phyloP scores from a whole-genome alignment of 768 basidiomycete genomes.

The Mycena polygramma region DNA sequence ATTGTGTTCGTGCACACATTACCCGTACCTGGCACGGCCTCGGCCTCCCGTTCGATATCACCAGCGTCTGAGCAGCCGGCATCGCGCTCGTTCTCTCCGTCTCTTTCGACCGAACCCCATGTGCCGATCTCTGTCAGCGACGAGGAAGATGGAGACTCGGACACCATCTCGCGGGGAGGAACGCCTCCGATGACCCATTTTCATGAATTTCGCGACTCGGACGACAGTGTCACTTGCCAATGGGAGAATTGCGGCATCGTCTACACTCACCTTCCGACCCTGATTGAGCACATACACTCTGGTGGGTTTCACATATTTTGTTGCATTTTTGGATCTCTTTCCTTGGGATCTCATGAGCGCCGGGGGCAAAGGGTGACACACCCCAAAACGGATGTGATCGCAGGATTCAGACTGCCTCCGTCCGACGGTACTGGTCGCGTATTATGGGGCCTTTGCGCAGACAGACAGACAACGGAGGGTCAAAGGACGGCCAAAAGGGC shows the following conservation, averaged over 20 bases:
- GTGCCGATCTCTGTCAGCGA: conserved; percentile 18
- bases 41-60: conserved; percentile 12
- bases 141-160: conserved; percentile 29
- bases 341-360: too few species aligned
- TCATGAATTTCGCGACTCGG: conserved; percentile 44
- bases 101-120: neutral
- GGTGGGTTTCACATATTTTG: conserved; percentile 60
- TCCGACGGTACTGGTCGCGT: too few species aligned
- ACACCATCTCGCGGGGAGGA: conserved; percentile 15
- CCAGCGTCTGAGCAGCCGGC: conserved; percentile 20
- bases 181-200: conserved; percentile 31
- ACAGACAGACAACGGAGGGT: too few species aligned
- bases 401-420: too few species aligned
- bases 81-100: conserved; percentile 22
- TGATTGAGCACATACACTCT: conserved; percentile 87
- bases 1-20: conserved; percentile 36
- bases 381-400: too few species aligned
- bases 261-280: conserved; percentile 78
- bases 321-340: too few species aligned
- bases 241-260: conserved; percentile 87
- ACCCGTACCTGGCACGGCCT: conserved; percentile 19
- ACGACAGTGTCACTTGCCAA: conserved; percentile 79
- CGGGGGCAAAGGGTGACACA: too few species aligned
- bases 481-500: too few species aligned
- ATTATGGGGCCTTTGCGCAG: too few species aligned